phyloP scores from a whole-genome alignment of 1,284 basidiomycete species.

The Athelia psychrophila region DNA sequence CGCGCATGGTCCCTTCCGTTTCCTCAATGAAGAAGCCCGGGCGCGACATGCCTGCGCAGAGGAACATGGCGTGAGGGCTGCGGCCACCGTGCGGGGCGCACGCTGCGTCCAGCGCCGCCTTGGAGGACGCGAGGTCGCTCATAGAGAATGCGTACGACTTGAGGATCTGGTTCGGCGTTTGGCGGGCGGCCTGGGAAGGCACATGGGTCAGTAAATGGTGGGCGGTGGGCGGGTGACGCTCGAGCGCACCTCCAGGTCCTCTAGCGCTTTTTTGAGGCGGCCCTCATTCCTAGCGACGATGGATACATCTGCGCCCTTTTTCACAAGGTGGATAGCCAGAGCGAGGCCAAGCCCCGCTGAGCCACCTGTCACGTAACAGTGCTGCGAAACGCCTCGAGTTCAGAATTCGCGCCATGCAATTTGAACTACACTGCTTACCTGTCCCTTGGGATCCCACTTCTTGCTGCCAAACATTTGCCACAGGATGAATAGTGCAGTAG shows the following conservation, averaged over 20 bases:
- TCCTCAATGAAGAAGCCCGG: constrained; percentile 77
- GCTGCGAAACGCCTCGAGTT: constrained; percentile 49
- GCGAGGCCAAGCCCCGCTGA: constrained; percentile 78
- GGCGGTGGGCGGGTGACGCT: not conserved
- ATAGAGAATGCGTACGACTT: constrained; percentile 64
- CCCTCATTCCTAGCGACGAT: constrained; percentile 74
- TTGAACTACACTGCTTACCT: constrained; percentile 24
- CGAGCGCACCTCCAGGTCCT: constrained; percentile 56
- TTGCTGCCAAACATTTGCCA: constrained; percentile 27
- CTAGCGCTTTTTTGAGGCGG: constrained; percentile 58
- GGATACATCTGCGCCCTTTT: constrained; percentile 75
- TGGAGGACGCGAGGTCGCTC: constrained; percentile 43
- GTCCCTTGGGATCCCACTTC: constrained; percentile 42
- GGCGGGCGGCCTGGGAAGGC: constrained; percentile 40
- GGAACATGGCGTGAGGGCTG: constrained; percentile 73
- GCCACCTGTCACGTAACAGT: constrained; percentile 80
- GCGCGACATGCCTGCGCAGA: constrained; percentile 71
- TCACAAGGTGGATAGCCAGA: constrained; percentile 67
- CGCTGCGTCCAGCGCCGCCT: constrained; percentile 60
- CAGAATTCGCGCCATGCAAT: too few relatives aligned
- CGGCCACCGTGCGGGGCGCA: constrained; percentile 48
- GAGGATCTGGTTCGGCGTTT: constrained; percentile 54
- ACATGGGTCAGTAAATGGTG: not conserved
- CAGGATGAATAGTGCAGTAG: not conserved
- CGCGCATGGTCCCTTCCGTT: constrained; percentile 53